Percentiles rank a stretch among this genome's conserved stretches.
These are phyloP conservation scores for Candida tallmaniae DNA, from an alignment of 805 yeast genomes.

Conservation along the genomic window DNA sequence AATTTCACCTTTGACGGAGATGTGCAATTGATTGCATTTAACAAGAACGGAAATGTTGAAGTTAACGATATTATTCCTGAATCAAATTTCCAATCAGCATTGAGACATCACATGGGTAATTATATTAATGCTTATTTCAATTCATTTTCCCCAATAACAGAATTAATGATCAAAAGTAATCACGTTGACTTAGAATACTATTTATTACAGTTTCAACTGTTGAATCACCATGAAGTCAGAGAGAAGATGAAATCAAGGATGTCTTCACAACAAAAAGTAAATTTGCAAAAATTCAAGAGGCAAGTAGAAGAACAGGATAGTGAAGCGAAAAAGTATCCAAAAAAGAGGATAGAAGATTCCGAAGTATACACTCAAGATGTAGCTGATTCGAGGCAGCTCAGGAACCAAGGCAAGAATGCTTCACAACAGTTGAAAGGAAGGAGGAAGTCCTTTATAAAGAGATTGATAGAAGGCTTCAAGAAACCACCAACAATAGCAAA, in stretches of 20 bases:
- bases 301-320: conserved; percentile 1
- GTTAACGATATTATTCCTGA: conserved; percentile 19
- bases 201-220: conserved; percentile 8
- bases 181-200: conserved; percentile 10
- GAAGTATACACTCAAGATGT: conserved; percentile 1
- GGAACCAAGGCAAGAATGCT: too few species aligned
- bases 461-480: conserved; percentile 8
- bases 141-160: conserved; percentile 18
- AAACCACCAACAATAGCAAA: conserved; percentile 7
- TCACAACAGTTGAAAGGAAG: conserved; percentile 1
- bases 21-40: conserved; percentile 15
- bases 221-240: conserved; percentile 9
- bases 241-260: conserved; percentile 12
- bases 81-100: conserved; percentile 16
- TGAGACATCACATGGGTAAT: conserved; percentile 19
- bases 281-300: neutral
- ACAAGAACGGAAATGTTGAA: conserved; percentile 8
- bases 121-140: conserved; percentile 19
- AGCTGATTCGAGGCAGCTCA: conserved; percentile 1
- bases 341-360: conserved; percentile 1
- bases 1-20: conserved; percentile 16
- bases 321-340: neutral
- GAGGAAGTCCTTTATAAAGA: conserved; percentile 10
- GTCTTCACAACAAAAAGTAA: conserved; percentile 4
- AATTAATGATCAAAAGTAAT: conserved; percentile 17